Evolutionary conservation across 176 grass and related monocot genomes (phyloP).

Genomic region (Carex littledalei): DNA sequence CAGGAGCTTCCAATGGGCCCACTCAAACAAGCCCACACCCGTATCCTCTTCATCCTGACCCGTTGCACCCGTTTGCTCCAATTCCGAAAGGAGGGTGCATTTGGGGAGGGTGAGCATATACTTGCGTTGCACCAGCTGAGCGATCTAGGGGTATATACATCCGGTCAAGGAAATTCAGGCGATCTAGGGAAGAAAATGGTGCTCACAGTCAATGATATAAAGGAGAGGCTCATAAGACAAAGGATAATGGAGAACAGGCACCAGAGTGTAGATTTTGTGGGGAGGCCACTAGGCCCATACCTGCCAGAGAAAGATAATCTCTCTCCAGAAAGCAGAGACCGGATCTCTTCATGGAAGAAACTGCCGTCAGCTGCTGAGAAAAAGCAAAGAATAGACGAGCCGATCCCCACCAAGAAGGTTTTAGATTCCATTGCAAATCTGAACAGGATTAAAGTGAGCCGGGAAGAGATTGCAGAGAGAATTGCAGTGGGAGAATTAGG

Average conservation of each 20-base stretch:
- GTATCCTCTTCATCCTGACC: conserved; percentile 89
- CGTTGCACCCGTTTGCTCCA: conserved; percentile 85
- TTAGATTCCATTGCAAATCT: conserved; percentile 21
- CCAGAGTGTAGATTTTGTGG: conserved; percentile 53
- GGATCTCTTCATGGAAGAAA: conserved; percentile 96
- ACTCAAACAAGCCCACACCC: conserved; percentile 67
- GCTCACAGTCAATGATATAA: conserved; percentile 59
- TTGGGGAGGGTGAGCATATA: conserved; percentile 24
- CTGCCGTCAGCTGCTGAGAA: conserved; percentile 84
- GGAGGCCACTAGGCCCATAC: conserved; percentile 17
- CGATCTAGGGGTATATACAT: conserved; percentile 69
- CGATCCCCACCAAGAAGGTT: conserved; percentile 34
- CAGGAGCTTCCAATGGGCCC: conserved; percentile 60
- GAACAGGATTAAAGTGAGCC: conserved; percentile 34
- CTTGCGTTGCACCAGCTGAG: conserved; percentile 75
- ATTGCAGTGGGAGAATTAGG: conserved; percentile 27
- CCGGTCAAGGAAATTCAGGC: conserved; percentile 21
- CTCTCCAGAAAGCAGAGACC: conserved; percentile 39
- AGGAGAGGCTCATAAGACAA: conserved; percentile 65
- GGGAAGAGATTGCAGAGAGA: conserved; percentile 53
- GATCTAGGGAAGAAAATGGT: conserved; percentile 54
- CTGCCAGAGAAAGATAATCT: conserved; percentile 14
- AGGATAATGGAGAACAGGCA: conserved; percentile 64
- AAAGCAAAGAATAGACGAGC: conserved; percentile 33
- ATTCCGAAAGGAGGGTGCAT: conserved; percentile 67